A percentile compares a stretch with the other conserved stretches of the same genome.
These are phyloP conservation scores for Cladosporium austrohemisphaericum DNA, from an alignment of 2,329 filamentous ascomycete species.

Conservation along the genomic window DNA sequence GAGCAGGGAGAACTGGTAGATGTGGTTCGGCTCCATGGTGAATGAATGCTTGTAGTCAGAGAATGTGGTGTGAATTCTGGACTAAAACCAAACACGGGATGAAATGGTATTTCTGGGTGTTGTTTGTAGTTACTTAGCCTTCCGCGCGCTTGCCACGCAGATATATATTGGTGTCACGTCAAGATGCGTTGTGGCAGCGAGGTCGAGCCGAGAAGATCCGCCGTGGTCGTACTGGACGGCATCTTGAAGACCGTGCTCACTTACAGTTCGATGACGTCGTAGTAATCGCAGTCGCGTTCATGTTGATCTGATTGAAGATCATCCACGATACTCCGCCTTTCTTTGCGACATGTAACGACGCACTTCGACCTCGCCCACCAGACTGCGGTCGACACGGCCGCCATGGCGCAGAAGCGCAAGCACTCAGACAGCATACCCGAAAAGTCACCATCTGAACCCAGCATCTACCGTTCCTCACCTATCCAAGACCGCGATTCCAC, in stretches of 20 bases:
- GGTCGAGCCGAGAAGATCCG: slow-evolving; percentile 11
- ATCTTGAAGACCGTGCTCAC: not conserved
- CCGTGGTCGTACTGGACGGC: no score
- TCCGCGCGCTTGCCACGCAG: not conserved
- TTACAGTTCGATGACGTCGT: no score
- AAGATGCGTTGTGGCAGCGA: slow-evolving; percentile 6
- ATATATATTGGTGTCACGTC: not conserved
- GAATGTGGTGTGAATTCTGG: not conserved
- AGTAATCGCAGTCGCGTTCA: no score
- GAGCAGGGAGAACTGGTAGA: slow-evolving; percentile 44
- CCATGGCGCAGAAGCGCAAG: slow-evolving; percentile 32
- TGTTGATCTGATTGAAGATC: no score
- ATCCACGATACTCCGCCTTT: no score
- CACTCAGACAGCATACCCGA: slow-evolving; percentile 12
- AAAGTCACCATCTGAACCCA: slow-evolving; percentile 5
- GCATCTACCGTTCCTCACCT: slow-evolving; percentile 42
- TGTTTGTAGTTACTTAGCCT: slow-evolving; percentile 6
- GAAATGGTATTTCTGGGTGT: not conserved
- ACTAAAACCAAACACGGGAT: no score
- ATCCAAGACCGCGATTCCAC: slow-evolving; percentile 50
- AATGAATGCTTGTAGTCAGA: not conserved
- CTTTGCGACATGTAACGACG: no score
- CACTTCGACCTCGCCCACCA: no score
- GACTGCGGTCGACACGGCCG: no score
- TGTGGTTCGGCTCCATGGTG: slow-evolving; percentile 36